Percentiles rank a stretch among this genome's conserved stretches.
phyloP scores from a whole-genome alignment of 192 early-diverging fungal species.

The Geranomyces variabilis region DNA sequence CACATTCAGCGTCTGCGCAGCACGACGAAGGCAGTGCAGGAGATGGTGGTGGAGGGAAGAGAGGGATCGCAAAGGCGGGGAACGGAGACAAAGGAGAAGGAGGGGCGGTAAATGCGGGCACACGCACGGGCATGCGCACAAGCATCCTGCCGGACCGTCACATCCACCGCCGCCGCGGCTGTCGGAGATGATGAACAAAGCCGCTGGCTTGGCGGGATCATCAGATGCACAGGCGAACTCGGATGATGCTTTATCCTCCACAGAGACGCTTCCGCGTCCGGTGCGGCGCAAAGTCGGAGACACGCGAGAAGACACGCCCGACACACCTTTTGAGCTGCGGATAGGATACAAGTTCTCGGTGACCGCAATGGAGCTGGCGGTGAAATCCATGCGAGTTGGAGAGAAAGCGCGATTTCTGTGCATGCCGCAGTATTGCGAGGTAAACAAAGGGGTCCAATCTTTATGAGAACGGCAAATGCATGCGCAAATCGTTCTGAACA shows the following conservation, averaged over 20 bases:
- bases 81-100: not conserved
- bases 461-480: not conserved
- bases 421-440: slow-evolving; percentile 50
- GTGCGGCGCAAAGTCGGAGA: slow-evolving; percentile 41
- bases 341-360: slow-evolving; percentile 57
- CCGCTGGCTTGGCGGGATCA: not conserved
- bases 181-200: not conserved
- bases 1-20: slow-evolving; percentile 25
- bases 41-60: no score
- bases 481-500: not conserved
- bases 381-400: slow-evolving; percentile 53
- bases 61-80: slow-evolving; percentile 7
- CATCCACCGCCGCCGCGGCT: no score
- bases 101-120: not conserved
- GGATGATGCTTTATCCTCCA: not conserved
- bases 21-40: slow-evolving; percentile 16
- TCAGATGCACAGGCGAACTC: not conserved
- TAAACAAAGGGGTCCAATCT: slow-evolving; percentile 4
- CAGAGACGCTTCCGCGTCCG: slow-evolving; percentile 24
- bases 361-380: slow-evolving; percentile 47
- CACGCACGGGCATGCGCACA: slow-evolving; percentile 19
- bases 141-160: not conserved
- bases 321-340: slow-evolving; percentile 53
- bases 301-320: slow-evolving; percentile 38
- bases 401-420: slow-evolving; percentile 53